phyloP scores from a whole-genome alignment of 129 eudicot genomes.

The Flaveria trinervia region DNA sequence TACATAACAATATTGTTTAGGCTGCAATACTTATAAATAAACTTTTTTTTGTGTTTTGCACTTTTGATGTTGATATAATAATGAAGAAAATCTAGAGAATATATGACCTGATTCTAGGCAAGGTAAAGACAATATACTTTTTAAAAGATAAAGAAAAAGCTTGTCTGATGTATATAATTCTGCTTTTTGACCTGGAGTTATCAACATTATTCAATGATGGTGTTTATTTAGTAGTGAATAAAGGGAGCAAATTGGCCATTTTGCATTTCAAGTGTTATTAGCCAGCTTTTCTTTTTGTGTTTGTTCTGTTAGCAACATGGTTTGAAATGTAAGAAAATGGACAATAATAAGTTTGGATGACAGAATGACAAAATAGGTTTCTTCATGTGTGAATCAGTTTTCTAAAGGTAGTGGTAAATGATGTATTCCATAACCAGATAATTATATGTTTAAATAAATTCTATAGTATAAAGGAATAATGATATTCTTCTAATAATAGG shows the following conservation, averaged over 20 bases:
- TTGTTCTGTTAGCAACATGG: neutral
- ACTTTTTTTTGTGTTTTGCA: neutral
- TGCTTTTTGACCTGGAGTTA: conserved; percentile 34
- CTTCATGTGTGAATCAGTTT: neutral
- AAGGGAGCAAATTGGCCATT: conserved; percentile 25
- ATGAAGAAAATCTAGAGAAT: conserved; percentile 22
- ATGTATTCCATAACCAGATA: too few species aligned
- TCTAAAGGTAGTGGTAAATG: too few species aligned
- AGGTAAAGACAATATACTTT: conserved; percentile 37
- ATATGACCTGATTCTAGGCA: conserved; percentile 21
- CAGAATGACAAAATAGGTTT: neutral
- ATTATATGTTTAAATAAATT: too few species aligned
- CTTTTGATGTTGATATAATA: conserved; percentile 5
- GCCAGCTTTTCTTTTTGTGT: neutral
- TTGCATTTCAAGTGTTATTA: conserved; percentile 21
- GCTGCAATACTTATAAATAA: too few species aligned
- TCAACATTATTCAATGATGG: conserved; percentile 23
- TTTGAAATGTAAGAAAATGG: neutral
- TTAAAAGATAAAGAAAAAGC: neutral
- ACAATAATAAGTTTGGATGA: neutral
- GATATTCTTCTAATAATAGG: too few species aligned
- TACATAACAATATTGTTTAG: too few species aligned
- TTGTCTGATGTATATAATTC: conserved; percentile 10
- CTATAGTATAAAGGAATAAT: too few species aligned
- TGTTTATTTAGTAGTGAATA: conserved; percentile 21